These are phyloP conservation scores for Naganishia sp. DNA, from an alignment of 1,284 basidiomycete species.

Conservation along the genomic window DNA sequence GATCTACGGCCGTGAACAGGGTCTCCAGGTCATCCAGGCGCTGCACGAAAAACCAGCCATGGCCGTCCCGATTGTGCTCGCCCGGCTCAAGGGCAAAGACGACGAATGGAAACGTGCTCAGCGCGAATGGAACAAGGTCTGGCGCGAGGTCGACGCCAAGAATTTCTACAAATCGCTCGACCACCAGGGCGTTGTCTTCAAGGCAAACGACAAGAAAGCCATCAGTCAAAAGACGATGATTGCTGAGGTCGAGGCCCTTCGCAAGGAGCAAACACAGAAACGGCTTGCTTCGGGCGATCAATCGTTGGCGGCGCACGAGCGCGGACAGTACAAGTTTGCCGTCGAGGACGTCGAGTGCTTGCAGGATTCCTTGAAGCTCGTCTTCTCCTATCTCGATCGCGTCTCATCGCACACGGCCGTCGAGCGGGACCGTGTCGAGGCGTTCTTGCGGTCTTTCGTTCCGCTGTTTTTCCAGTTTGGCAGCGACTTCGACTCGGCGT, in stretches of 20 bases:
- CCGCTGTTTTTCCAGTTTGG: slow-evolving; percentile 78
- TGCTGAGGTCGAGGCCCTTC: slow-evolving; percentile 78
- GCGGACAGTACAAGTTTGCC: slow-evolving; percentile 74
- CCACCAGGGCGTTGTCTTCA: slow-evolving; percentile 93
- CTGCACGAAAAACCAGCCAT: slow-evolving; percentile 90
- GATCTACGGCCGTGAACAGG: slow-evolving; percentile 80
- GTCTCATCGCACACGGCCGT: slow-evolving; percentile 67
- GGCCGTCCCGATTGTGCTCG: slow-evolving; percentile 87
- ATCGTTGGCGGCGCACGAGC: slow-evolving; percentile 48
- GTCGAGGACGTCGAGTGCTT: slow-evolving; percentile 79
- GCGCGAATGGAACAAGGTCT: slow-evolving; percentile 94
- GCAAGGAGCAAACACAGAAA: slow-evolving; percentile 71
- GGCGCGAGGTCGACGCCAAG: slow-evolving; percentile 94
- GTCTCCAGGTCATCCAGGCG: slow-evolving; percentile 81
- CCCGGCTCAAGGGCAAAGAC: slow-evolving; percentile 88
- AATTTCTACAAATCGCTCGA: slow-evolving; percentile 98
- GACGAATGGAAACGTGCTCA: slow-evolving; percentile 96
- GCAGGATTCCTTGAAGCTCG: slow-evolving; percentile 84
- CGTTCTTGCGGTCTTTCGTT: slow-evolving; percentile 80
- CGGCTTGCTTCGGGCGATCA: slow-evolving; percentile 75
- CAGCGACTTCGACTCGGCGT: slow-evolving; percentile 74
- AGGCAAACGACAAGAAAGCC: slow-evolving; percentile 92
- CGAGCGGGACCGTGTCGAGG: slow-evolving; percentile 81
- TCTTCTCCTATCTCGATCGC: slow-evolving; percentile 87
- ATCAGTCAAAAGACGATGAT: slow-evolving; percentile 89